A percentile compares a stretch with the other conserved stretches of the same genome.
phyloP scores from a whole-genome alignment of 202 grass and related monocot genomes.

The Hordeum pubiflorum region DNA sequence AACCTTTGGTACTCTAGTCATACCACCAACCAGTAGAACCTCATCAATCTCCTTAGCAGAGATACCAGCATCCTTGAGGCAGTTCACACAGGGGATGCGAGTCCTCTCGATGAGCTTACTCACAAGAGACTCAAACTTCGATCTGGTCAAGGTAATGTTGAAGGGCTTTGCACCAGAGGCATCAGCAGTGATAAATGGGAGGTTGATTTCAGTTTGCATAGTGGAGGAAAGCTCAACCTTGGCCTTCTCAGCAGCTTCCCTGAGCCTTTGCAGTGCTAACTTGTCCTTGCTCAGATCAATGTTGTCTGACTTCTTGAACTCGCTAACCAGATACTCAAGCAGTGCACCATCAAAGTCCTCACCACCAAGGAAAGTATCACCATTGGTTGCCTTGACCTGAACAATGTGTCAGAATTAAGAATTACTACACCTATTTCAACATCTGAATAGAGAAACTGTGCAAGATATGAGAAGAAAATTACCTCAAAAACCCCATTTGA shows the following conservation, averaged over 20 bases:
- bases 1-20: conserved; percentile 95
- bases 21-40: conserved; percentile 84
- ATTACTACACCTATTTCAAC: too few species aligned
- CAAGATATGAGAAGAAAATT: too few species aligned
- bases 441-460: too few species aligned
- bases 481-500: conserved; percentile 98
- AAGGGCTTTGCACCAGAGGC: conserved; percentile 79
- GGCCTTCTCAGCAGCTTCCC: conserved; percentile 94
- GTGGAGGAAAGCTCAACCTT: conserved; percentile 94
- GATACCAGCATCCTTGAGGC: conserved; percentile 85
- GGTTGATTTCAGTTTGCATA: conserved; percentile 78
- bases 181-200: conserved; percentile 89
- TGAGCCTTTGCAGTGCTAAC: conserved; percentile 72
- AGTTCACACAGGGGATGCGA: conserved; percentile 68
- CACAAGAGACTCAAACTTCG: conserved; percentile 79
- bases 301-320: conserved; percentile 75
- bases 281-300: conserved; percentile 80
- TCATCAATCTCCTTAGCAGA: conserved; percentile 82
- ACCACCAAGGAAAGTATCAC: conserved; percentile 96
- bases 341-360: conserved; percentile 80
- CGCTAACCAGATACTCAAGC: conserved; percentile 72
- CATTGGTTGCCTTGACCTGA: conserved; percentile 94
- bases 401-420: too few species aligned
- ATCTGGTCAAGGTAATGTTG: conserved; percentile 83
- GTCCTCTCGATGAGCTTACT: conserved; percentile 68